Evolutionary conservation across 106 monocot species (phyloP).

Genomic region (Allium sativum): DNA sequence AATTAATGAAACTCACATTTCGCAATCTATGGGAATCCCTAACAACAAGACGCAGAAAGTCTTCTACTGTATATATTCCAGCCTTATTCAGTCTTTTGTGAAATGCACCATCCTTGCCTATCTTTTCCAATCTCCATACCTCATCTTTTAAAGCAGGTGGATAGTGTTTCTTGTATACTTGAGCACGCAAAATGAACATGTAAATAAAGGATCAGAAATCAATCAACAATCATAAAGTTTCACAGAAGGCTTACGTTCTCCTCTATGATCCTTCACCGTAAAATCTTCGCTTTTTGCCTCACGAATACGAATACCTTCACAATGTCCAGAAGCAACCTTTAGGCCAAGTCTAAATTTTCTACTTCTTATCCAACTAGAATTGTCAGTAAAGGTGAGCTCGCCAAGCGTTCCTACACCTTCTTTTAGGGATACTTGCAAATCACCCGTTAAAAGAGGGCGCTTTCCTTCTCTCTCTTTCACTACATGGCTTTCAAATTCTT

Average conservation of each 20-base stretch:
- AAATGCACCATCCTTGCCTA: slow-evolving; percentile 94
- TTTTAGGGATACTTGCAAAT: slow-evolving; percentile 45
- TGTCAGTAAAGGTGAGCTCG: slow-evolving; percentile 64
- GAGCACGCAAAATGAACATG: slow-evolving; percentile 8
- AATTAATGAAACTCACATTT: slow-evolving; percentile 32
- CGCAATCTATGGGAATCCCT: slow-evolving; percentile 60
- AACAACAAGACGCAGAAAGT: slow-evolving; percentile 77
- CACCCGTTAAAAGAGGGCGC: slow-evolving; percentile 64
- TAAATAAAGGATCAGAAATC: not conserved
- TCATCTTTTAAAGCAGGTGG: slow-evolving; percentile 89
- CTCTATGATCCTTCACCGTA: slow-evolving; percentile 69
- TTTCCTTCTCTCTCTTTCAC: slow-evolving; percentile 78
- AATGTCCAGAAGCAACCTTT: slow-evolving; percentile 44
- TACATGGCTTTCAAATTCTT: slow-evolving; percentile 53
- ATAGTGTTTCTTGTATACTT: slow-evolving; percentile 99
- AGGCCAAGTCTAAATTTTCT: slow-evolving; percentile 67
- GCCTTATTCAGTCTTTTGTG: slow-evolving; percentile 75
- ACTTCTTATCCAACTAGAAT: slow-evolving; percentile 73
- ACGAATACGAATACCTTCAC: slow-evolving; percentile 48
- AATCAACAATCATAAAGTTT: not conserved
- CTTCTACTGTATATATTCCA: slow-evolving; percentile 64
- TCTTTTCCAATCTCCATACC: slow-evolving; percentile 98
- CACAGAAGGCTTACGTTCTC: slow-evolving; percentile 46
- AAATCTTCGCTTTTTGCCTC: slow-evolving; percentile 88
- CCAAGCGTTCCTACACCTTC: slow-evolving; percentile 75